Conservation (phyloP, 768 basidiomycete species). For the Clathrus columnatus region DNA sequence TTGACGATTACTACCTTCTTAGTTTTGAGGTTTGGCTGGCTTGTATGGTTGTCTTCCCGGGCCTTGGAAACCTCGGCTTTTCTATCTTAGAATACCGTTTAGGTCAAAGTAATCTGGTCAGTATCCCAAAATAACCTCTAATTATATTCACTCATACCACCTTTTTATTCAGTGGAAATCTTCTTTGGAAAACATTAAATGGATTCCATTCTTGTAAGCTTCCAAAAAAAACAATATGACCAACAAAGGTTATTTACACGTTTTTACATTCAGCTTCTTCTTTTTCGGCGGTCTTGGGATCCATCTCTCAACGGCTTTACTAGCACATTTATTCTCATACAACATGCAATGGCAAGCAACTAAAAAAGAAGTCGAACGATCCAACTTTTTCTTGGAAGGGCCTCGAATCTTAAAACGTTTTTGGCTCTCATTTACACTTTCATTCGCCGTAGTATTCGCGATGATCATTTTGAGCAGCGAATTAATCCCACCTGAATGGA, state of each 20-base stretch:
- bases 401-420: slow-evolving; percentile 78
- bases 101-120: slow-evolving; percentile 39
- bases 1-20: slow-evolving; percentile 66
- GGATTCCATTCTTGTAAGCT: slow-evolving; percentile 69
- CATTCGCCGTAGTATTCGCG: slow-evolving; percentile 37
- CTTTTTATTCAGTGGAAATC: slow-evolving; percentile 24
- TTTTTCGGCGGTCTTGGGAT: slow-evolving; percentile 51
- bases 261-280: slow-evolving; percentile 37
- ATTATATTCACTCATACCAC: not conserved
- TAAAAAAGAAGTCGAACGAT: slow-evolving; percentile 77
- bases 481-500: slow-evolving; percentile 56
- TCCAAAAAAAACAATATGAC: no score
- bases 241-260: slow-evolving; percentile 65
- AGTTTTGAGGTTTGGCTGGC: slow-evolving; percentile 70
- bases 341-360: slow-evolving; percentile 71
- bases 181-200: slow-evolving; percentile 50
- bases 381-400: slow-evolving; percentile 87
- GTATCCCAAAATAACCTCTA: not conserved
- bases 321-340: slow-evolving; percentile 50
- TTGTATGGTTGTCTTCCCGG: slow-evolving; percentile 62
- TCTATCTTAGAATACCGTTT: slow-evolving; percentile 64
- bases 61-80: slow-evolving; percentile 58
- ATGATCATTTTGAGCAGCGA: slow-evolving; percentile 50
- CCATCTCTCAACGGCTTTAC: slow-evolving; percentile 43
- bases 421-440: slow-evolving; percentile 53